phyloP scores from a whole-genome alignment of 805 yeast genomes.

The Pichia heedii region DNA sequence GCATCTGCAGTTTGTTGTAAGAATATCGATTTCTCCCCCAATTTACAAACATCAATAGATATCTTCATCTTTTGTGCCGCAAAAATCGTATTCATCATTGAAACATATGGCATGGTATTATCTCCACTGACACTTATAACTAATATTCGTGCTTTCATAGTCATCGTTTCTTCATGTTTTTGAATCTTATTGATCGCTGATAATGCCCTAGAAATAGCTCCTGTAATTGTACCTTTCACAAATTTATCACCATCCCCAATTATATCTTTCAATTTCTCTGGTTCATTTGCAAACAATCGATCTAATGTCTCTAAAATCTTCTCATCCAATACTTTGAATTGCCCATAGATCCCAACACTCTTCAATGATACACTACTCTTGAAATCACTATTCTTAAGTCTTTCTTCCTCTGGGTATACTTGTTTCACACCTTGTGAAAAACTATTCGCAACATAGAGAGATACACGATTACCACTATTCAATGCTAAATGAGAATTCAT shows the following conservation, averaged over 20 bases:
- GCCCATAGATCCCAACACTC: slow-evolving; percentile 69
- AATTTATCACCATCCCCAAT: slow-evolving; percentile 22
- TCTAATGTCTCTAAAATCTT: slow-evolving; percentile 54
- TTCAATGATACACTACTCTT: slow-evolving; percentile 24
- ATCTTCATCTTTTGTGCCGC: slow-evolving; percentile 90
- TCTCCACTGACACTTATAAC: slow-evolving; percentile 63
- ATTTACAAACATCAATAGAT: slow-evolving; percentile 83
- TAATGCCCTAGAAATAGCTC: slow-evolving; percentile 76
- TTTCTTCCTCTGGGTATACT: slow-evolving; percentile 47
- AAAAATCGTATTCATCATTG: slow-evolving; percentile 91
- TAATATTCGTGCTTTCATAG: slow-evolving; percentile 57
- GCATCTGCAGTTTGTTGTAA: slow-evolving; percentile 95
- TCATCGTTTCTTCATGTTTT: slow-evolving; percentile 34
- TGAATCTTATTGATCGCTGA: slow-evolving; percentile 67
- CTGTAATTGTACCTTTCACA: slow-evolving; percentile 48
- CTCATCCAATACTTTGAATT: slow-evolving; percentile 73
- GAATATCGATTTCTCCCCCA: slow-evolving; percentile 66
- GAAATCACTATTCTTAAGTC: slow-evolving; percentile 1
- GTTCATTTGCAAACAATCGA: slow-evolving; percentile 30
- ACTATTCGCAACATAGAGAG: slow-evolving; percentile 69
- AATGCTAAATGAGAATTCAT: slow-evolving; percentile 83
- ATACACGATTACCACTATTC: slow-evolving; percentile 75
- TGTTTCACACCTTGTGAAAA: slow-evolving; percentile 47
- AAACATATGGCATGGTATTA: slow-evolving; percentile 72
- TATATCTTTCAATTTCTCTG: slow-evolving; percentile 16